phyloP scores from a whole-genome alignment of 2,329 filamentous ascomycete species.

The Trichoderma endophyticum region DNA sequence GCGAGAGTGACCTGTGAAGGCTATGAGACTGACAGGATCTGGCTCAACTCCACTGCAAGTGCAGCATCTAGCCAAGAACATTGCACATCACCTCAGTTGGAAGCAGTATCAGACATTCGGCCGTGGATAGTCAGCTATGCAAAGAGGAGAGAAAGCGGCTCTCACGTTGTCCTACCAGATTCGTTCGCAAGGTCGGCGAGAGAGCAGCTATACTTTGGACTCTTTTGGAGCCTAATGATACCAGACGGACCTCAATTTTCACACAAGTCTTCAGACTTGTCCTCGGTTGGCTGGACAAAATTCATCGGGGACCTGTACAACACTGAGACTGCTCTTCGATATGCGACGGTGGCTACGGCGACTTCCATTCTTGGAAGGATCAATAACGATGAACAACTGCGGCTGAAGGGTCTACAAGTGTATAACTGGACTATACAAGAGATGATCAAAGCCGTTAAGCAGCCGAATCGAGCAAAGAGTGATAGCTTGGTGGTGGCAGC shows the following conservation, averaged over 20 bases:
- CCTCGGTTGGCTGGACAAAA: slow-evolving; percentile 5
- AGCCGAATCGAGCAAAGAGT: neutral
- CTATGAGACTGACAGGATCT: slow-evolving; percentile 2
- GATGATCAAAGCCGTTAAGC: slow-evolving; percentile 8
- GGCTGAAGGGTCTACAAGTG: slow-evolving; percentile 1
- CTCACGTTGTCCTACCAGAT: neutral
- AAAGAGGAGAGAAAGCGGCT: neutral
- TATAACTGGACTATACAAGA: slow-evolving; percentile 11
- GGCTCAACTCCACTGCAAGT: neutral
- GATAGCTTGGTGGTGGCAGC: slow-evolving; percentile 4
- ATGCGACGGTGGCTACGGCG: neutral
- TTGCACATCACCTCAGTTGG: neutral
- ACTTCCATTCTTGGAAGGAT: slow-evolving; percentile 1
- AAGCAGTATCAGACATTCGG: neutral
- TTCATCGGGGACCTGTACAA: neutral
- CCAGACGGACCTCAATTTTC: neutral
- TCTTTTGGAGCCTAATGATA: slow-evolving; percentile 7
- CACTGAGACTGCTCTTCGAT: slow-evolving; percentile 1
- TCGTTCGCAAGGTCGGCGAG: neutral
- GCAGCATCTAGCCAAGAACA: neutral
- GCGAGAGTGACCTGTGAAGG: neutral
- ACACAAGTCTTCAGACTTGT: neutral
- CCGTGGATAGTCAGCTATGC: slow-evolving; percentile 7
- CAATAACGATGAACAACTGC: slow-evolving; percentile 2
- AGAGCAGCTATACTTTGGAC: slow-evolving; percentile 8